Conservation (phyloP, 306 rosid species). For the Herpetospermum pedunculosum region DNA sequence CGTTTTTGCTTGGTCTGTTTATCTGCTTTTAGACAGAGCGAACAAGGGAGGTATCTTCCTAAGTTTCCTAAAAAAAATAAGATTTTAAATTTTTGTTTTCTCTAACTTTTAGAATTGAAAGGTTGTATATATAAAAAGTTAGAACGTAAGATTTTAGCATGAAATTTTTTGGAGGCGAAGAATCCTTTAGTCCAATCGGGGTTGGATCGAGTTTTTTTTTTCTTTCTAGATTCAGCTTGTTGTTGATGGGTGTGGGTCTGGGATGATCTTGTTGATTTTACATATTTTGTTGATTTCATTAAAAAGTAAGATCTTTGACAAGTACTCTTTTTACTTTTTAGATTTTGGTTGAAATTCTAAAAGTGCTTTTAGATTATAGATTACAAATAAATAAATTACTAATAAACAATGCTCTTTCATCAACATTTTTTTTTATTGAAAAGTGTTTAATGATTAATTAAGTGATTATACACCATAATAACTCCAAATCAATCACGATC, state of each 20-base stretch:
- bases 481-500: slow-evolving; percentile 69
- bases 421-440: not conserved
- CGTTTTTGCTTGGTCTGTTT: not conserved
- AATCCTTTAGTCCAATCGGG: not conserved
- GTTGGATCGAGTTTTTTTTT: not conserved
- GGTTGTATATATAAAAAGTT: too few species aligned
- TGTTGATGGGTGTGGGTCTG: not conserved
- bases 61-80: not conserved
- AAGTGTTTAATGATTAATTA: not conserved
- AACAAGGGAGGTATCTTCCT: not conserved
- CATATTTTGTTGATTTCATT: not conserved
- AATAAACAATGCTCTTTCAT: not conserved
- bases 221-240: not conserved
- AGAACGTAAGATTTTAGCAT: too few species aligned
- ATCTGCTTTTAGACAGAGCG: not conserved
- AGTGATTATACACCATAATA: slow-evolving; percentile 26
- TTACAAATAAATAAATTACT: not conserved
- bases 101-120: not conserved
- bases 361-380: not conserved
- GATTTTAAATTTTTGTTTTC: not conserved
- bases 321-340: not conserved
- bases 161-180: too few species aligned
- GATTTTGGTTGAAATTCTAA: not conserved
- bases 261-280: not conserved
- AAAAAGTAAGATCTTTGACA: not conserved